Percentiles rank a stretch among this genome's conserved stretches.
These are phyloP conservation scores for Phytophthora brassicae DNA, from an alignment of 352 stramenopile genomes.

Conservation along the genomic window DNA sequence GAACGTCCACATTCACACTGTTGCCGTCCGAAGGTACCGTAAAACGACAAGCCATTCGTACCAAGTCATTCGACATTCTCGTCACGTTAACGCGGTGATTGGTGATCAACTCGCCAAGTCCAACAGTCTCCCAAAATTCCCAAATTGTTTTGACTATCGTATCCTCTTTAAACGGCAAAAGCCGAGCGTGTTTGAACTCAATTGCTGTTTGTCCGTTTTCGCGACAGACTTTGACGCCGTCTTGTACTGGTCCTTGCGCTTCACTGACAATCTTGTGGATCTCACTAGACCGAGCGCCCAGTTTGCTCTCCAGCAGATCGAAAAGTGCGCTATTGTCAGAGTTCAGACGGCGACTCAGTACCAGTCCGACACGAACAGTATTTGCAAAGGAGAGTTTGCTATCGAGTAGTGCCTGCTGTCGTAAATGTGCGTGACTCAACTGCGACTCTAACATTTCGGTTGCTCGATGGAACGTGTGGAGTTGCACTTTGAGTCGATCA, in stretches of 20 bases:
- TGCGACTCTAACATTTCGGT: constrained; percentile 6
- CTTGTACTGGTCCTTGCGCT: background rate
- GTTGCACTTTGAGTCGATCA: constrained; percentile 1
- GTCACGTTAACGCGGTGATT: background rate
- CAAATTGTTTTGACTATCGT: constrained; percentile 9
- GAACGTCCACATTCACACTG: constrained; percentile 8
- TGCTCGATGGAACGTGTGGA: constrained; percentile 4
- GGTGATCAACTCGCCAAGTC: background rate
- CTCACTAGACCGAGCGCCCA: background rate
- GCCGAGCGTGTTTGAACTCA: constrained; percentile 13
- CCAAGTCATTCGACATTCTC: background rate
- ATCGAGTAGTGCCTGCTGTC: background rate
- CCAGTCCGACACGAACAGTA: background rate
- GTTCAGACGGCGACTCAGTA: background rate
- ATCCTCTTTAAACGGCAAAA: constrained; percentile 11
- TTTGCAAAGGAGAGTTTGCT: background rate
- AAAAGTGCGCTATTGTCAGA: background rate
- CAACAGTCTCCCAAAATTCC: constrained; percentile 19
- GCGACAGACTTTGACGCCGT: constrained; percentile 6
- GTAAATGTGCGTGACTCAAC: background rate
- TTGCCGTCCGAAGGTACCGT: background rate
- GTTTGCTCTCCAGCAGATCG: constrained; percentile 3
- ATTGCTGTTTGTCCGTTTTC: constrained; percentile 3
- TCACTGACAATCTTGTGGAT: background rate
- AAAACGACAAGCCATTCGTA: constrained; percentile 7